Percentiles rank a stretch among this genome's conserved stretches.
phyloP scores from a whole-genome alignment of 2,329 filamentous ascomycete species.

The Anisogramma anomala region DNA sequence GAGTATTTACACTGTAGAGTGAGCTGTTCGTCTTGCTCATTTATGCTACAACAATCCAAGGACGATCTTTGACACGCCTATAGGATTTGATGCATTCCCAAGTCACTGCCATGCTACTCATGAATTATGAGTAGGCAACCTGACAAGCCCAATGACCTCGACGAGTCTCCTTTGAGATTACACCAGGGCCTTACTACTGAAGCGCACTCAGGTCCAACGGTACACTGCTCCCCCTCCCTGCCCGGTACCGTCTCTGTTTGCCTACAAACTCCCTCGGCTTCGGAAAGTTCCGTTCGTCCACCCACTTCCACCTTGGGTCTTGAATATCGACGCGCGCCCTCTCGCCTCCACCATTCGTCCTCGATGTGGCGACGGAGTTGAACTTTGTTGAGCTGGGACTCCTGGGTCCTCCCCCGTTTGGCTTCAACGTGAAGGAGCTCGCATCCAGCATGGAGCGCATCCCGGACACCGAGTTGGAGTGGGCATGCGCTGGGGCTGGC shows the following conservation, averaged over 20 bases:
- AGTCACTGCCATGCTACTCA: too few species aligned
- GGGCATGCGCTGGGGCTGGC: conserved; percentile 21
- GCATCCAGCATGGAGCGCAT: conserved; percentile 58
- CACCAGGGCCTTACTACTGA: too few species aligned
- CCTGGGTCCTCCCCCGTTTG: conserved; percentile 43
- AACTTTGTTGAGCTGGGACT: conserved; percentile 35
- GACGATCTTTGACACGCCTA: too few species aligned
- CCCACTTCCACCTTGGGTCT: conserved; percentile 78
- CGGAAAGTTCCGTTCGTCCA: conserved; percentile 68
- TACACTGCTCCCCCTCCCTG: conserved; percentile 86
- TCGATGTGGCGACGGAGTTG: conserved; percentile 22
- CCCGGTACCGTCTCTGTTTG: conserved; percentile 69
- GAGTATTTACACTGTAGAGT: too few species aligned
- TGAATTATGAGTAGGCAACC: too few species aligned
- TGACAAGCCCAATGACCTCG: too few species aligned
- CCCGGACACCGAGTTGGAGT: conserved; percentile 32
- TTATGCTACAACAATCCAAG: too few species aligned
- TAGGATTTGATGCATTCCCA: too few species aligned
- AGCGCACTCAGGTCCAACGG: conserved; percentile 68
- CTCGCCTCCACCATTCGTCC: conserved; percentile 19
- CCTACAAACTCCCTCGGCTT: conserved; percentile 73
- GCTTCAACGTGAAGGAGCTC: conserved; percentile 60
- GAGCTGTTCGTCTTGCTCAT: too few species aligned
- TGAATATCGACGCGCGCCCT: conserved; percentile 47
- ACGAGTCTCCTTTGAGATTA: too few species aligned